Conservation (phyloP, 2,329 filamentous ascomycete species). For the Neoarthrinium moseri region DNA sequence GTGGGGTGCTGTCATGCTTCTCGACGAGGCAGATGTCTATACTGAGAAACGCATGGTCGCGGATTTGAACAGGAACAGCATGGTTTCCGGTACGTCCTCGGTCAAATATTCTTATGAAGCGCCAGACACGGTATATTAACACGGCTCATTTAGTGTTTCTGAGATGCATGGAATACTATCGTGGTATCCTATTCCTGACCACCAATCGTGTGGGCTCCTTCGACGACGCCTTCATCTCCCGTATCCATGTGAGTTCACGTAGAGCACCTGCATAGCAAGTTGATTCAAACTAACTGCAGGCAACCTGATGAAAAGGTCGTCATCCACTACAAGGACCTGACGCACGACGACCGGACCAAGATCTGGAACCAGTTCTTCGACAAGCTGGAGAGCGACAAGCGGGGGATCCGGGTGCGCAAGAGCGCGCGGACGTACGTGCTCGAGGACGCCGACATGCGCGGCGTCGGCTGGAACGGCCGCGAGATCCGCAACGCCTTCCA, state of each 20-base stretch:
- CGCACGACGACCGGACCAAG: slow-evolving; percentile 10
- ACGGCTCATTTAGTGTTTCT: slow-evolving; percentile 16
- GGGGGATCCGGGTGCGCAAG: slow-evolving; percentile 3
- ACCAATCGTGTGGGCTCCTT: slow-evolving; percentile 31
- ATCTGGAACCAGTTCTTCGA: slow-evolving; percentile 22
- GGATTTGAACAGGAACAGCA: slow-evolving; percentile 11
- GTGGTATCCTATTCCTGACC: too few relatives aligned
- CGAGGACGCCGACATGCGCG: slow-evolving; percentile 3
- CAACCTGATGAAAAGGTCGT: slow-evolving; percentile 9
- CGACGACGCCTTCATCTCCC: slow-evolving; percentile 35
- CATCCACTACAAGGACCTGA: slow-evolving; percentile 23
- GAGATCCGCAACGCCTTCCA: slow-evolving; percentile 26
- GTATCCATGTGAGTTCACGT: slow-evolving; percentile 29
- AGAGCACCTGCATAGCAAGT: too few relatives aligned
- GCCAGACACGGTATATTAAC: not conserved
- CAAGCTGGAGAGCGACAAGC: slow-evolving; percentile 10
- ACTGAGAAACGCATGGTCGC: slow-evolving; percentile 8
- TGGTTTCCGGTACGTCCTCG: slow-evolving; percentile 8
- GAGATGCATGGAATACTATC: slow-evolving; percentile 23
- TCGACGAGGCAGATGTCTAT: slow-evolving; percentile 9
- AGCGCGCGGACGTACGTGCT: slow-evolving; percentile 9
- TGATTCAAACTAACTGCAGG: too few relatives aligned
- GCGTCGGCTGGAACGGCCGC: slow-evolving; percentile 19
- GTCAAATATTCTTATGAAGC: not conserved
- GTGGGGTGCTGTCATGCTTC: slow-evolving; percentile 12